phyloP scores from a whole-genome alignment of 225 moss, liverwort and hornwort species.

The Bryoerythrophyllum caledonicum region DNA sequence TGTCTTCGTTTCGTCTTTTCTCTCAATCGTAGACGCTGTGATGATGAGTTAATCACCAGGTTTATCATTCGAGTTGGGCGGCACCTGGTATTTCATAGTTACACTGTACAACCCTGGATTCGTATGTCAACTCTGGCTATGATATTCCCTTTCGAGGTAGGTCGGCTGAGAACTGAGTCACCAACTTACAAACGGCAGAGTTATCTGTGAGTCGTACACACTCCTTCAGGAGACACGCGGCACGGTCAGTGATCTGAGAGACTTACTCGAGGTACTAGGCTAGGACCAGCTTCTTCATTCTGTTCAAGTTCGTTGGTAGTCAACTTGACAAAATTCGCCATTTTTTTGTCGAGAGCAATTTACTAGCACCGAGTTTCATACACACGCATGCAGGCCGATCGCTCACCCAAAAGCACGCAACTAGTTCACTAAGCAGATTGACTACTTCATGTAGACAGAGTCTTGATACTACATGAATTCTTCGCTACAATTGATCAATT shows the following conservation, averaged over 20 bases:
- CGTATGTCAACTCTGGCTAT: background rate
- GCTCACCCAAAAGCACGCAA: background rate
- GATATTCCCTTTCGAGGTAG: background rate
- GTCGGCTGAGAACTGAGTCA: constrained; percentile 14
- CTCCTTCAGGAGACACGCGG: constrained; percentile 16
- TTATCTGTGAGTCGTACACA: constrained; percentile 7
- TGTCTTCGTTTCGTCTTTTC: background rate
- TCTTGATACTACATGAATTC: background rate
- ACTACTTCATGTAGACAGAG: background rate
- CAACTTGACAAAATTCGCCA: background rate
- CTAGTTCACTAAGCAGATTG: background rate
- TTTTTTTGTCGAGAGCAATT: background rate
- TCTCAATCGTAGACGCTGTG: constrained; percentile 1
- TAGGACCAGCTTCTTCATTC: background rate
- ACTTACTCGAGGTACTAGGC: background rate
- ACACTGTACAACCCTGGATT: background rate
- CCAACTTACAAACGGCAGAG: background rate
- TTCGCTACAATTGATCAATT: background rate
- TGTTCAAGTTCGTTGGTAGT: background rate
- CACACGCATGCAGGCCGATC: background rate
- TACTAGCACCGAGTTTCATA: background rate
- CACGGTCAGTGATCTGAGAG: background rate
- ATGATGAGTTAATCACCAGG: constrained; percentile 22
- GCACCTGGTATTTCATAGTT: background rate
- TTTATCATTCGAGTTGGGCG: background rate